A percentile compares a stretch with the other conserved stretches of the same genome.
phyloP scores from a whole-genome alignment of 352 stramenopile species.

The Pythium guiyangense region DNA sequence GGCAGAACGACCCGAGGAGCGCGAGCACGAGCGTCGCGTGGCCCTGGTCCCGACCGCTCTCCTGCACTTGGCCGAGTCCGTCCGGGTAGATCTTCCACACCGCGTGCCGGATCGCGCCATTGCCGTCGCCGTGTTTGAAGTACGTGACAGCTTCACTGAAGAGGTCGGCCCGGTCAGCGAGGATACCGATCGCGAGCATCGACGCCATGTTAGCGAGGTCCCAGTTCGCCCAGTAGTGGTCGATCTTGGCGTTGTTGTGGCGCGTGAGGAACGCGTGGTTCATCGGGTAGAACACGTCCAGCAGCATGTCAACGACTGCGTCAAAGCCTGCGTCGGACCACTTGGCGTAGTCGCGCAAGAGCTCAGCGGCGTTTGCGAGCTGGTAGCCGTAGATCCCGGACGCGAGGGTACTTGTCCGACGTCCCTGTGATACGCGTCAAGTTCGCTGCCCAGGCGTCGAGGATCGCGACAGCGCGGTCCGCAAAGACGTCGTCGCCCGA shows the following conservation, averaged over 20 bases:
- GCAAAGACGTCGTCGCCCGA: conserved; percentile 10
- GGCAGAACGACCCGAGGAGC: conserved; percentile 13
- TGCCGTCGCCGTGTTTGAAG: conserved; percentile 14
- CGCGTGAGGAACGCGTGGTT: conserved; percentile 18
- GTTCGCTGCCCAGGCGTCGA: conserved; percentile 15
- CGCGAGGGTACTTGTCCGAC: conserved; percentile 16
- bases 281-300: conserved; percentile 18
- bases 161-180: conserved; percentile 12
- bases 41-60: conserved; percentile 19
- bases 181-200: conserved; percentile 18
- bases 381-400: conserved; percentile 20
- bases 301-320: conserved; percentile 13
- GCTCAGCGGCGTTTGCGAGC: conserved; percentile 18
- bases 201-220: conserved; percentile 19
- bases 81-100: conserved; percentile 15
- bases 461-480: conserved; percentile 9
- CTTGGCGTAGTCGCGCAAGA: conserved; percentile 12
- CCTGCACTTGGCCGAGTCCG: conserved; percentile 15
- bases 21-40: conserved; percentile 14
- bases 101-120: conserved; percentile 14
- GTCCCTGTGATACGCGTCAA: conserved; percentile 11
- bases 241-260: conserved; percentile 20
- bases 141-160: conserved; percentile 16
- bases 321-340: conserved; percentile 8
- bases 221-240: conserved; percentile 23